Percentiles rank a stretch among this genome's conserved stretches.
Conservation (phyloP, 1,284 basidiomycete species). For the Ceratobasidium sp. region DNA sequence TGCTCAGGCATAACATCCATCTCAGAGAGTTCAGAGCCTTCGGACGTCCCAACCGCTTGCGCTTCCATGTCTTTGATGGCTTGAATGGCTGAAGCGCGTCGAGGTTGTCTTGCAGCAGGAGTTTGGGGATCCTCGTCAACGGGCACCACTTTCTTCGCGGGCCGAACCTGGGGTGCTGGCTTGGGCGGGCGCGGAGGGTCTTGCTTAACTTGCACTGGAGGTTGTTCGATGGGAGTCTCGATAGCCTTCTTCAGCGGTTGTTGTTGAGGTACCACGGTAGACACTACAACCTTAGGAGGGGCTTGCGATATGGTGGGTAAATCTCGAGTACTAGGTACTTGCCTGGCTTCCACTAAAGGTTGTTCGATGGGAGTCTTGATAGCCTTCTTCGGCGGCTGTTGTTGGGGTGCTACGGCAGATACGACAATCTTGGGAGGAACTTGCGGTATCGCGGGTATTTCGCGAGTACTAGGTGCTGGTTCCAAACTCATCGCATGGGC, state of each 20-base stretch:
- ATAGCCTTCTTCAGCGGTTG: background rate
- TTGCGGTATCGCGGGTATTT: background rate
- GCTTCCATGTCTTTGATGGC: slow-evolving; percentile 4
- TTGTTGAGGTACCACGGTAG: background rate
- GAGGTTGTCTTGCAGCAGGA: background rate
- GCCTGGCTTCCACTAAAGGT: background rate
- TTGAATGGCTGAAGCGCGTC: slow-evolving; percentile 6
- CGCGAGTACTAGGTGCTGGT: background rate
- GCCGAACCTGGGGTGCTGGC: background rate
- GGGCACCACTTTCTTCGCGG: background rate
- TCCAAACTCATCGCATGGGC: background rate
- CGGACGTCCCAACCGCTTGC: background rate
- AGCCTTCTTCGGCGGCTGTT: background rate
- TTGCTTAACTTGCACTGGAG: background rate
- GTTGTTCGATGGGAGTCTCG: background rate
- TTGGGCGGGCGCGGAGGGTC: too few species aligned
- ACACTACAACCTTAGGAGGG: too few species aligned
- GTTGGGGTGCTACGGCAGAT: background rate
- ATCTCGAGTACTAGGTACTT: background rate
- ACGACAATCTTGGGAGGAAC: background rate
- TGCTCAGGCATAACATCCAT: slow-evolving; percentile 11
- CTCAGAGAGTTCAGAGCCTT: background rate
- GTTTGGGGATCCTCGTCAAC: background rate
- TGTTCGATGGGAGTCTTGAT: background rate
- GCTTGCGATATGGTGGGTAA: background rate